Base-by-base conservation (phyloP, 768 basidiomycete species). In the Leccinellum luteum region DNA sequence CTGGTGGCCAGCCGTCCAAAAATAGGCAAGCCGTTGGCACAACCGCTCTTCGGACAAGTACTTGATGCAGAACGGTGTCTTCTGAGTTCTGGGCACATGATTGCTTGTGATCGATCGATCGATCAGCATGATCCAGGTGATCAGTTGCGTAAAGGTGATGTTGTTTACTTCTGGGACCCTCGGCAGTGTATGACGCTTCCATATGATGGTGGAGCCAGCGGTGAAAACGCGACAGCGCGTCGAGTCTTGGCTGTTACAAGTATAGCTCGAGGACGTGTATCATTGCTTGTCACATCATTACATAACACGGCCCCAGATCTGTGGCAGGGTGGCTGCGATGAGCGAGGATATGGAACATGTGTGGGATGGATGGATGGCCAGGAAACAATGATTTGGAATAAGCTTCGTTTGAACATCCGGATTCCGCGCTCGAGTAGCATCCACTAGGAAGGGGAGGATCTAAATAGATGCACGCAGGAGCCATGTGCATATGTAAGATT, bases 371-470 rank as follows among this genome's bases (percentile, higher is more conserved):
- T 6, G 12, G 15, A n/a, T 51, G 30, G 21, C 25, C 23, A 27
- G 49, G 31, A 31, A 30, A 13, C 21, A 12, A 25, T 25, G n/a
- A 41, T 41, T 41, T 6, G 48, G n/a, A 21, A 50, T 50, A 21
- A 85, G 67, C 47, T 72, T 78, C 19, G 70, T 64, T 65, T 86
- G 84, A 9, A 74, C 69, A 23, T 81, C 74, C 0, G 69, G 76
- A 55, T 81, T 65, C 28, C 73, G 73, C 2, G 72, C 59, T 85
- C 84, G n/a, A 86, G 77, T 0, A 87, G 71, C 1, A 81, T 79
- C 83, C 85, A 86, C 80, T 81, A 23, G 17, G 13, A 8, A 47
- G 14, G 1, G 3, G 15, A n/a, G 43, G 19, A 15, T 13, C 3
- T 50, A 2, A 31, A 41, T 23, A 0, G 14, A 21, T 27, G 35